Conservation (phyloP, 768 basidiomycete species). For the Boletus fagicola region DNA sequence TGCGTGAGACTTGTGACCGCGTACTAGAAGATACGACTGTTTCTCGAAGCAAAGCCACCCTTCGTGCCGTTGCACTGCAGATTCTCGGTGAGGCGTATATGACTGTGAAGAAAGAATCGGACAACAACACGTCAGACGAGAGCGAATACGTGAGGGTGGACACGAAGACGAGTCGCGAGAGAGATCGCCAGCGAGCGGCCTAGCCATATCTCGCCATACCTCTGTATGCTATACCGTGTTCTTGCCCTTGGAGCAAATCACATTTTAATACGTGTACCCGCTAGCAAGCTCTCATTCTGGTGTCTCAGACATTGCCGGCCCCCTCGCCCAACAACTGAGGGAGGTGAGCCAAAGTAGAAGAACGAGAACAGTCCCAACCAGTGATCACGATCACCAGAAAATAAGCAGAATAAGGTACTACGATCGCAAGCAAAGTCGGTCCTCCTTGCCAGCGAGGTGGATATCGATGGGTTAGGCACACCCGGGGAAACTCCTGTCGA, state of each 20-base stretch:
- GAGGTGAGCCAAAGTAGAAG: neutral
- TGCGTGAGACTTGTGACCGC: slow-evolving; percentile 86
- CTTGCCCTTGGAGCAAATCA: slow-evolving; percentile 2
- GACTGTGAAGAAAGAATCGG: slow-evolving; percentile 62
- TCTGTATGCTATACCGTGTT: slow-evolving; percentile 10
- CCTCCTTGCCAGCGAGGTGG: no score
- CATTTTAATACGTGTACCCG: neutral
- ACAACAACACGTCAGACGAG: slow-evolving; percentile 46
- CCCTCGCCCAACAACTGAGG: neutral
- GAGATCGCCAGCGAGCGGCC: slow-evolving; percentile 32
- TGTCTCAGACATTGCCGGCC: neutral
- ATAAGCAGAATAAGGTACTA: no score
- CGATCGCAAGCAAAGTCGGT: no score
- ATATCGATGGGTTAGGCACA: no score
- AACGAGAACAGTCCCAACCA: neutral
- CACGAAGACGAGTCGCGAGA: slow-evolving; percentile 60
- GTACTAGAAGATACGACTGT: slow-evolving; percentile 61
- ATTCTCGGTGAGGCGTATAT: slow-evolving; percentile 81
- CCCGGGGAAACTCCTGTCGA: no score
- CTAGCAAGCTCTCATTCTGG: neutral
- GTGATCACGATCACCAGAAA: neutral
- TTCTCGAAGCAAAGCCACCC: slow-evolving; percentile 53
- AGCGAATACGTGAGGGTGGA: slow-evolving; percentile 83
- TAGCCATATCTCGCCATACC: slow-evolving; percentile 7
- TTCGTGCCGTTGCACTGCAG: slow-evolving; percentile 80